Evolutionary conservation across 140 eudicot species (phyloP), one percentile per base, ranked within the genome.

Genomic region (Anethum foeniculum): DNA sequence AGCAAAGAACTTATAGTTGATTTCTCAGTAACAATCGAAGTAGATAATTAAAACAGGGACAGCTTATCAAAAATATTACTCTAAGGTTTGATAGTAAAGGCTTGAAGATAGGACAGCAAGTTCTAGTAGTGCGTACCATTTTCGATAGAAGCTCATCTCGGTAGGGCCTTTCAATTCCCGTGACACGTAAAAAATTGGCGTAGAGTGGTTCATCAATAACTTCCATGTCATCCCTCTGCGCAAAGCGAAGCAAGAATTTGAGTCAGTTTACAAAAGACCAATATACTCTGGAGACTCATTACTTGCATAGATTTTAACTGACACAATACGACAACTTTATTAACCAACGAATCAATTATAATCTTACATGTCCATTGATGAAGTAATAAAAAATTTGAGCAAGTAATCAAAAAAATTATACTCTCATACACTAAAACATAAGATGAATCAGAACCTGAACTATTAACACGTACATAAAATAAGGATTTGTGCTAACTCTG

Each of bases 181-280:
- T 91, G 13, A 84, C 94, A 51, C 82, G 92, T 78, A 93, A 78
- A 79, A 85, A 90, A 79, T 87, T 86, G 52, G 92, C 97, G 82
- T 93, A 93, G 4, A 93, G 88, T 46, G 98, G 98, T 86, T 93
- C 98, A 84, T 93, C 97, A 74, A 91, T 90, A 86, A 91, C 97
- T 87, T 93, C 97, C 52, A 71, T 87, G 79, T 93, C 98, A 86
- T 93, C 97, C 90, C 98, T 88, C 98, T 93, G 90, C 30, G 27
- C 18, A 71, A 76, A 72, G 28, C 3, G 49, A 47, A 79, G 36
- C 65, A 34, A 65, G 68, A 25, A 49, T 23, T 58, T 77, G 76
- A 28, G 82, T 23, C 32, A 46, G 14, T 30, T 7, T 79, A 64
- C 12, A 12, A 67, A 67, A 38, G 71, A 79, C 11, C 46, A 44